Conservation (phyloP, 1,284 basidiomycete genomes). For the Trametes versicolor region DNA sequence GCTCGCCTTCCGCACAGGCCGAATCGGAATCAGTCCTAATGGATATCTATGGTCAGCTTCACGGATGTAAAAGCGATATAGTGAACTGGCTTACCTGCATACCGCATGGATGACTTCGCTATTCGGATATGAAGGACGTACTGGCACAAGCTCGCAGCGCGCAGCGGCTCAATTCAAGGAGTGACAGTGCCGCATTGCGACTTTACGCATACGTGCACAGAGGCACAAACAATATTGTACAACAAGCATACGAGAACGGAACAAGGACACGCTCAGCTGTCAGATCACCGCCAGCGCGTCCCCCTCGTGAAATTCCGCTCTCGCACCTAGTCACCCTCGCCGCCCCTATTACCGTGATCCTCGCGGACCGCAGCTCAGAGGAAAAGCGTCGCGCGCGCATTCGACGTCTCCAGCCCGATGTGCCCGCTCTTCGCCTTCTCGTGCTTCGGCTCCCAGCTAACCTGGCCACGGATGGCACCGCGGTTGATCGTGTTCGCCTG, state of each 20-base stretch:
- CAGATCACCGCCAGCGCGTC: neutral
- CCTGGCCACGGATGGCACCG: conserved; percentile 12
- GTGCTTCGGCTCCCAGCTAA: conserved; percentile 14
- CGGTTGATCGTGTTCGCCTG: neutral
- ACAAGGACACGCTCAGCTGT: neutral
- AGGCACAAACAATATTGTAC: neutral
- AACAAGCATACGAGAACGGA: neutral
- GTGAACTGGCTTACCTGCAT: no score
- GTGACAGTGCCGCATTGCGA: neutral
- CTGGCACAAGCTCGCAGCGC: no score
- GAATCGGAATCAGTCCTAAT: no score
- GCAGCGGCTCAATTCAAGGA: neutral
- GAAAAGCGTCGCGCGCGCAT: conserved; percentile 8
- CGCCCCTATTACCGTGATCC: neutral
- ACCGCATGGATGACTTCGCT: no score
- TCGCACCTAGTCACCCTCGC: neutral
- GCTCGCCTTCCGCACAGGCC: no score
- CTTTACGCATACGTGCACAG: neutral
- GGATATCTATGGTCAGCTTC: no score
- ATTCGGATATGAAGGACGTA: no score
- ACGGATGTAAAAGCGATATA: no score
- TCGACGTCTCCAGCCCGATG: conserved; percentile 17
- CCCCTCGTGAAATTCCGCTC: neutral
- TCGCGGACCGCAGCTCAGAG: neutral
- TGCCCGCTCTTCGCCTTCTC: conserved; percentile 14